Percentiles rank a stretch among this genome's conserved stretches.
Conservation (phyloP, 257 asterid genomes). For the Solanum peruvianum region DNA sequence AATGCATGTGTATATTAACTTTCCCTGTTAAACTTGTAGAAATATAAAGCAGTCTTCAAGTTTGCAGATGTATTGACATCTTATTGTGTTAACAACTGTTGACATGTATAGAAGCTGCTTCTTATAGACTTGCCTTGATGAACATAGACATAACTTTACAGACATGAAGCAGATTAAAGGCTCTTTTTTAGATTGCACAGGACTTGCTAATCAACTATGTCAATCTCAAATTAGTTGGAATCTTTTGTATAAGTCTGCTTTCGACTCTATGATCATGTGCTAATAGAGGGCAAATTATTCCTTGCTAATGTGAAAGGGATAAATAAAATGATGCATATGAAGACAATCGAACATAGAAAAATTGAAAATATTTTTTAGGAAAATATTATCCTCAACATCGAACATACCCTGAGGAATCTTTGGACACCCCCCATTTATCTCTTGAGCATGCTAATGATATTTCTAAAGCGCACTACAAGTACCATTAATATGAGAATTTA, state of each 20-base stretch:
- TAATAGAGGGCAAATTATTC: background rate
- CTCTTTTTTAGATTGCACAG: background rate
- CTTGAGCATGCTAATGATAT: background rate
- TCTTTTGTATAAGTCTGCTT: background rate
- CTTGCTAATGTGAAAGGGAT: background rate
- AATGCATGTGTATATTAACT: background rate
- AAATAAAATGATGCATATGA: background rate
- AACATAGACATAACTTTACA: background rate
- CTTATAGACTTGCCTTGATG: background rate
- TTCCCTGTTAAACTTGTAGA: background rate
- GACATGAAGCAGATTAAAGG: background rate
- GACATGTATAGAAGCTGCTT: background rate
- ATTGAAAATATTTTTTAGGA: too few species aligned
- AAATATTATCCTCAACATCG: too few species aligned
- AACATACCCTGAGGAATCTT: background rate
- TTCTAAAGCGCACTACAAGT: background rate
- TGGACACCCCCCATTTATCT: background rate
- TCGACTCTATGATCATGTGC: background rate
- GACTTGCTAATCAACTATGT: background rate
- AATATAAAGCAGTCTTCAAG: background rate
- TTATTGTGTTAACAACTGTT: background rate
- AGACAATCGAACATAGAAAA: background rate
- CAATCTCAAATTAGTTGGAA: background rate
- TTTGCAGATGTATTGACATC: background rate
- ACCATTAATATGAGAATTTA: background rate